Percentiles rank a stretch among this genome's conserved stretches.
These are phyloP conservation scores for Carnegiea gigantea DNA, from an alignment of 179 eudicot species.

Conservation along the genomic window DNA sequence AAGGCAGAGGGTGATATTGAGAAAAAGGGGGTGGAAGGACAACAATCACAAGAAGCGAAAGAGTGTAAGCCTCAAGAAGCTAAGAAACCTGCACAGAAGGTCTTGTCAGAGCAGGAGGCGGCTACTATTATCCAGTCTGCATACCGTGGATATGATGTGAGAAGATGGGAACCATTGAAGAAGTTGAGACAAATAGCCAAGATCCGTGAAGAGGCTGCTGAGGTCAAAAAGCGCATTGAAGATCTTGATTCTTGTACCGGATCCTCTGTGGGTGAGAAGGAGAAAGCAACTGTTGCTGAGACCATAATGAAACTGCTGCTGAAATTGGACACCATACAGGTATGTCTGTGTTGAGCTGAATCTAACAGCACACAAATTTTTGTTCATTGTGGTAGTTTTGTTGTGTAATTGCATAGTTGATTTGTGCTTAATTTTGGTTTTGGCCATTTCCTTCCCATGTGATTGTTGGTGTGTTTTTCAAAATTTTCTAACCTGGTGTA, in stretches of 20 bases:
- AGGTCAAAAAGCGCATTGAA: conserved; percentile 38
- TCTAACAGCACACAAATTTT: too few relatives aligned
- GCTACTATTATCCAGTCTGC: conserved; percentile 62
- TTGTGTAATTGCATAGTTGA: neutral
- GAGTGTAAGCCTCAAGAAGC: conserved; percentile 14
- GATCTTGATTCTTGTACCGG: conserved; percentile 35
- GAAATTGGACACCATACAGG: conserved; percentile 70
- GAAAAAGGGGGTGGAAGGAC: conserved; percentile 15
- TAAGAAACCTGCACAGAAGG: conserved; percentile 14
- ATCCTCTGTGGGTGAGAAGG: conserved; percentile 30
- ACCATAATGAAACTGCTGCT: conserved; percentile 68
- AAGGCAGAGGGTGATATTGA: neutral
- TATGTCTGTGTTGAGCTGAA: conserved; percentile 13
- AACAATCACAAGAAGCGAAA: conserved; percentile 2
- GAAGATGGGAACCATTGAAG: conserved; percentile 63
- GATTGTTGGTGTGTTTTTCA: neutral
- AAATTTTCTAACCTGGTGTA: too few relatives aligned
- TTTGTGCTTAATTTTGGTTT: neutral
- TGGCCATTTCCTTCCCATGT: too few relatives aligned
- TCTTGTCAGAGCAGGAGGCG: conserved; percentile 60
- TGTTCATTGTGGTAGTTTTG: neutral
- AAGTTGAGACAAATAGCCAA: conserved; percentile 61
- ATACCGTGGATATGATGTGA: conserved; percentile 64
- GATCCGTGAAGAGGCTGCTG: conserved; percentile 38
- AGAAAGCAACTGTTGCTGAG: conserved; percentile 54